Evolutionary conservation across 306 rosid genomes (phyloP), one percentile per base, ranked within the genome.

Genomic region (Canavalia ensiformis): DNA sequence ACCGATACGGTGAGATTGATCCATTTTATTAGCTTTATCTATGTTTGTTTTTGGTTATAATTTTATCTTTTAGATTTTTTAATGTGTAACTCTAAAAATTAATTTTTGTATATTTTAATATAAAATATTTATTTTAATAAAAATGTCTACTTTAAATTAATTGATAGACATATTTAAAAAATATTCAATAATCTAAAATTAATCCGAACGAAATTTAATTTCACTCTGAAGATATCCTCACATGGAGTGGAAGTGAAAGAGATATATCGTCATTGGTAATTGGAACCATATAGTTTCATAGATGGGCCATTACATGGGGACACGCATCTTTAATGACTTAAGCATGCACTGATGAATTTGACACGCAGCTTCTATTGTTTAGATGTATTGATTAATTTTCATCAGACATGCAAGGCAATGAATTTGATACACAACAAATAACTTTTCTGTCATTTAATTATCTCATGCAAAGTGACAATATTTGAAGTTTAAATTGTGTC

Each of bases 241-340:
- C 85, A 81, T 76, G 85, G 59, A 55, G 57, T 64, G 72, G 76
- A 71, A 76, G 59, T 52, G 65, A 76, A 71, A 72, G 8, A 56
- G 58, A 83, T 65, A 66, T 42, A 85, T 76, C 30, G 0, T 25
- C 76, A 70, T 87, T 83, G 81, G 80, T 70, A 71, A 58, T 12
- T 75, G 85, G 74, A 80, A 49, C 18, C 82, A 86, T 3, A 49
- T 58, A 75, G 80, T 12, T 37, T 47, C 52, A 50, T 52, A 52
- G 72, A 31, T 25, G 52, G 58, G 52, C 28, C 75, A 51, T 63
- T 12, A 11, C 72, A 41, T 72, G 47, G 2, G 18, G 79, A 79
- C 76, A 79, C 51, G 54, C 64, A 76, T 68, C 58, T 75, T 79
- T 49, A 80, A 75, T 80, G 68, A 12, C 39, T 72, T 66, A 63